Percentiles rank a stretch among this genome's conserved stretches.
Conservation (phyloP, 2,329 filamentous ascomycete species). For the Esteya vermicola region DNA sequence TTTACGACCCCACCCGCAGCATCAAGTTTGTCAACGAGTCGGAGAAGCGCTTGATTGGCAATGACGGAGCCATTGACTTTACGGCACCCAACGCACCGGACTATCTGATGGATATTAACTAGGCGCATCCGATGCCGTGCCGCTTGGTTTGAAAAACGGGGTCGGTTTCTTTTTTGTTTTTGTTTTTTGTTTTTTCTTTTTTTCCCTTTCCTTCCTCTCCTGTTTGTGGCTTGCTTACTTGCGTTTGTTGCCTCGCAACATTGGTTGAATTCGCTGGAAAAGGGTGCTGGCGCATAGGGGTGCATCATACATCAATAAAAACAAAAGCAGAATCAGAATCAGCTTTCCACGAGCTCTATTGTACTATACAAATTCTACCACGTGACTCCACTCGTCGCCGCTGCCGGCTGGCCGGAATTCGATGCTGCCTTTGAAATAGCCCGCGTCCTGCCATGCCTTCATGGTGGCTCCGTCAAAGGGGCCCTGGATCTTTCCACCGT, state of each 20-base stretch:
- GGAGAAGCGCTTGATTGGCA: conserved; percentile 85
- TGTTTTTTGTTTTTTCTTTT: no score
- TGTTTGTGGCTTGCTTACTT: no score
- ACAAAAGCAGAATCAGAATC: no score
- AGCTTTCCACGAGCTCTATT: no score
- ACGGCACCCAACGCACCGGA: conserved; percentile 39
- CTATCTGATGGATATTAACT: conserved; percentile 18
- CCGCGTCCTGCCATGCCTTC: conserved; percentile 80
- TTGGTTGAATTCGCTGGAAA: not conserved
- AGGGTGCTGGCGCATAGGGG: not conserved
- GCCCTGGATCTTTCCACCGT: conserved; percentile 65
- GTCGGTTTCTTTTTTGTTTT: conserved; percentile 1
- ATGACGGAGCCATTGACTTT: conserved; percentile 69
- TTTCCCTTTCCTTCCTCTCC: no score
- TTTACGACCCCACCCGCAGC: conserved; percentile 80
- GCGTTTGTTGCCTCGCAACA: no score
- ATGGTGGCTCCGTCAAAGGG: conserved; percentile 78
- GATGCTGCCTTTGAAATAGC: conserved; percentile 84
- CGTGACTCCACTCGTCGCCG: conserved; percentile 39
- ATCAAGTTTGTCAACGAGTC: conserved; percentile 82
- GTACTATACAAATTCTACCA: conserved; percentile 17
- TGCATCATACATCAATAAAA: not conserved
- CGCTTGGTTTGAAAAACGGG: not conserved
- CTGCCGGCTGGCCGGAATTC: conserved; percentile 54
- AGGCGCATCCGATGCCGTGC: no score